Base-by-base conservation (phyloP, 345 rosid genomes). In the Populus deltoides region DNA sequence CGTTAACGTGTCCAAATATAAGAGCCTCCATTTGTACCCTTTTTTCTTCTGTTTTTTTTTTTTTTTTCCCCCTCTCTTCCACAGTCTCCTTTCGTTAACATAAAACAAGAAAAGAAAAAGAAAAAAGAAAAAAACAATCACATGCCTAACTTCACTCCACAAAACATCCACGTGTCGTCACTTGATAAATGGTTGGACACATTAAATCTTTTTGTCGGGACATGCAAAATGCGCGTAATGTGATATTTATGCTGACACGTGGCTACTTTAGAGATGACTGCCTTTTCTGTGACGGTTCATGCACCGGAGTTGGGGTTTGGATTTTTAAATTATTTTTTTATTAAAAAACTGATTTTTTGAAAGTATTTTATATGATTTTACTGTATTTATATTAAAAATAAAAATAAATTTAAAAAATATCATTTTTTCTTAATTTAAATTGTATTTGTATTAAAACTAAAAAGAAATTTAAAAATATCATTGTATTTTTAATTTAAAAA, bases 261-360 rank as follows among this genome's bases (percentile, higher is more conserved):
- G 89, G 75, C 83, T 73, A 0, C 1, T 5, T 1, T 12, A 2
- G 3, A 7, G 75, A 33, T 80, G 86, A 79, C 72, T 53, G 70
- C 51, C 22, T 47, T 81, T 78, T 74, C 12, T 70, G 35, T 73
- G 86, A 66, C 51, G 84, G 85, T 88, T 84, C 90, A 88, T 82
- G 88, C 86, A 88, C 84, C 87, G 31, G 35, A 80, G 69, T 10
- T 8, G 10, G 43, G 43, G 11, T 43, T 43, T 11, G 47, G 36
- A 33, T 33, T 33, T 33, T 33, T 4, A 33, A 33, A 33, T 33
- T 33, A n/a, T n/a, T n/a, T 4, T 33, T 33, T 33, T 33, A 33
- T 33, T 33, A 4, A 4, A 10, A 43, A 43, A 43, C 4, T 0
- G 47, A 43, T 43, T 43, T 43, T 43, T 43, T 43, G 0, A 43